Conservation (phyloP, 2,329 filamentous ascomycete species). For the Albophoma yamanashiensis region DNA sequence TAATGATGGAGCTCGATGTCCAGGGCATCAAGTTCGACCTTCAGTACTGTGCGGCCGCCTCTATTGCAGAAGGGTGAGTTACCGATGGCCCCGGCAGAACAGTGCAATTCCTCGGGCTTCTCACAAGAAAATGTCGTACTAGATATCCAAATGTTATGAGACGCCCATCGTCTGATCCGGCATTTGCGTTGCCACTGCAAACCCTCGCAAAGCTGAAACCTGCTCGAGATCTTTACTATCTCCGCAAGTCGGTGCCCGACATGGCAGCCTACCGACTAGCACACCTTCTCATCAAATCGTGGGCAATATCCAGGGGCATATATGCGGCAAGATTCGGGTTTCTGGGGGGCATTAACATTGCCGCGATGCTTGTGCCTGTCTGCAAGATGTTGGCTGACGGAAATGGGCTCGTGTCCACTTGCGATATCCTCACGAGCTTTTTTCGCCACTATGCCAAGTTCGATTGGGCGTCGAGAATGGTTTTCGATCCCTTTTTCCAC, state of each 20-base stretch:
- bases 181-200: slow-evolving; percentile 44
- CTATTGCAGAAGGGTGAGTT: slow-evolving; percentile 37
- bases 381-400: slow-evolving; percentile 40
- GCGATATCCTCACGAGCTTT: slow-evolving; percentile 47
- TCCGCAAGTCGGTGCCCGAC: slow-evolving; percentile 49
- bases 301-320: slow-evolving; percentile 51
- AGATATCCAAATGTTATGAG: slow-evolving; percentile 36
- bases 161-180: slow-evolving; percentile 36
- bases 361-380: slow-evolving; percentile 48
- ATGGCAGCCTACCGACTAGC: slow-evolving; percentile 45
- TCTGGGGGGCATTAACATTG: slow-evolving; percentile 54
- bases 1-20: slow-evolving; percentile 55
- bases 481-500: slow-evolving; percentile 52
- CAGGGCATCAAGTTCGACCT: slow-evolving; percentile 48
- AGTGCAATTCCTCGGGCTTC: not conserved
- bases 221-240: slow-evolving; percentile 49
- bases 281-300: slow-evolving; percentile 49
- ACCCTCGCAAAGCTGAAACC: slow-evolving; percentile 54
- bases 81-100: not conserved
- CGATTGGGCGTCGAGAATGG: slow-evolving; percentile 43
- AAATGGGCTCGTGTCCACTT: slow-evolving; percentile 25
- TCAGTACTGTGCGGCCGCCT: slow-evolving; percentile 52
- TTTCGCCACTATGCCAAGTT: slow-evolving; percentile 52
- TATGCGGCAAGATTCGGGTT: slow-evolving; percentile 57
- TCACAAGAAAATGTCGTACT: not conserved